Conservation (phyloP, 73 alveolate species). For the Paramecium biaurelia region DNA sequence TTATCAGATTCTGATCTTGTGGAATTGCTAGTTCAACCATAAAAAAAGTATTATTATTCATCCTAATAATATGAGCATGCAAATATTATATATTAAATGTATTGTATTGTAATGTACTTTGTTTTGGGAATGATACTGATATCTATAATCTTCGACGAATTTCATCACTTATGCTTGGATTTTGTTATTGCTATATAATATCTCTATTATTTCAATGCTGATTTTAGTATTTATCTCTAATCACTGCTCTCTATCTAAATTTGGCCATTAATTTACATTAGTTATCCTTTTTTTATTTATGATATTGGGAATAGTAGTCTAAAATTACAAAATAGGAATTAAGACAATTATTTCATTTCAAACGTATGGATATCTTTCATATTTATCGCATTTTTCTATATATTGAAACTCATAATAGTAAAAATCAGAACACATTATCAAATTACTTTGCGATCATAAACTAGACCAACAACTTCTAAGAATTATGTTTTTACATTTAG, state of each 20-base stretch:
- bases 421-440: background rate
- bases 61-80: background rate
- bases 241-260: background rate
- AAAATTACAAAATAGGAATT: background rate
- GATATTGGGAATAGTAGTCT: background rate
- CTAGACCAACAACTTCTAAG: background rate
- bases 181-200: background rate
- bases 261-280: background rate
- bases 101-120: background rate
- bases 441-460: background rate
- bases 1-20: background rate
- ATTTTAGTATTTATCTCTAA: background rate
- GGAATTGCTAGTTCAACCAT: background rate
- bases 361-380: background rate
- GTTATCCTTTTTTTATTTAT: background rate
- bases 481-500: background rate
- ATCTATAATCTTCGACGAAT: background rate
- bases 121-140: background rate
- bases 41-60: background rate
- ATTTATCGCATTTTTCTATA: background rate
- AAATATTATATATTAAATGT: background rate
- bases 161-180: background rate
- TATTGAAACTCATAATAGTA: background rate
- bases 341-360: background rate
- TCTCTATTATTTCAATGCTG: background rate